phyloP scores from a whole-genome alignment of 306 rosid species.

The Cotoneaster glaucophyllus region DNA sequence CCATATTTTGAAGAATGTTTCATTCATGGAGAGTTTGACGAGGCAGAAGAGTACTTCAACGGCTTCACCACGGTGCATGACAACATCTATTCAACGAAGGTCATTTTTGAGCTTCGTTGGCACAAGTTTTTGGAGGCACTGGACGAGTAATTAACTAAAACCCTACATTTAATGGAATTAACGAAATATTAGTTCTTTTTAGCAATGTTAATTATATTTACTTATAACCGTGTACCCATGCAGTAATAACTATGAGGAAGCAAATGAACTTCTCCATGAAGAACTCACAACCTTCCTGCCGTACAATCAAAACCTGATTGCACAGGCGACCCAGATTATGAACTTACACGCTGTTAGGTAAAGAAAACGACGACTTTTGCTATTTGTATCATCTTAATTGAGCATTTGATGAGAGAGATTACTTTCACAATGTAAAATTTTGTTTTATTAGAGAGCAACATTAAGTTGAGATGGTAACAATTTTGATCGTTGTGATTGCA shows the following conservation, averaged over 20 bases:
- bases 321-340: neutral
- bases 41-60: slow-evolving; percentile 3
- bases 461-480: no score
- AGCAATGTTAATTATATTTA: neutral
- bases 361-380: neutral
- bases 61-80: slow-evolving; percentile 20
- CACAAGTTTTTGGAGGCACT: slow-evolving; percentile 14
- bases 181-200: neutral
- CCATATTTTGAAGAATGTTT: slow-evolving; percentile 1
- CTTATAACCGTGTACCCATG: neutral
- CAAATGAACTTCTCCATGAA: neutral
- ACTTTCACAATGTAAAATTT: no score
- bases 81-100: slow-evolving; percentile 1
- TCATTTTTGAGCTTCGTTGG: slow-evolving; percentile 10
- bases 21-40: neutral
- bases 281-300: neutral
- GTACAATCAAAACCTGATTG: neutral
- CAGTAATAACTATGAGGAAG: neutral
- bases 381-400: neutral
- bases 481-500: neutral
- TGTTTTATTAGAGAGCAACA: no score
- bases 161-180: neutral
- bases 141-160: neutral
- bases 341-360: neutral
- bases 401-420: neutral